phyloP scores from a whole-genome alignment of 2,329 filamentous ascomycete species.

The Phaeophleospora eucalypticola region DNA sequence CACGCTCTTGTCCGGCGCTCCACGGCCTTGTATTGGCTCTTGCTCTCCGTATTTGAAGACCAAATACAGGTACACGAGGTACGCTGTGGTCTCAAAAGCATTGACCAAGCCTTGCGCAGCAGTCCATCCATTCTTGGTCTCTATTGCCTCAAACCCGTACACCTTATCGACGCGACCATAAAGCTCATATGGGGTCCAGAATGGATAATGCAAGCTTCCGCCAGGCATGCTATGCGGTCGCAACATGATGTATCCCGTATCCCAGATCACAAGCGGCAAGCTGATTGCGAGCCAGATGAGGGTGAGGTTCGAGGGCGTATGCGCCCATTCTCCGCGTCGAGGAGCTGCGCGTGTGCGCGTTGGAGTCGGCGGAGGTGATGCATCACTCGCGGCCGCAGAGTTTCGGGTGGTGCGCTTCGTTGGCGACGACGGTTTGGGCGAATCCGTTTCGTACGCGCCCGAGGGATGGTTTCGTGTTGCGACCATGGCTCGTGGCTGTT shows the following conservation, averaged over 20 bases:
- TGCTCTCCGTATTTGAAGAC: slow-evolving; percentile 41
- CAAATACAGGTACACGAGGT: slow-evolving; percentile 58
- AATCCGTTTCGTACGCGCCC: slow-evolving; percentile 25
- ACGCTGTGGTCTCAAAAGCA: slow-evolving; percentile 62
- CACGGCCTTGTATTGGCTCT: slow-evolving; percentile 35
- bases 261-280: slow-evolving; percentile 76
- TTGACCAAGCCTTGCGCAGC: slow-evolving; percentile 70
- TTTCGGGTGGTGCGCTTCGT: slow-evolving; percentile 23
- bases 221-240: slow-evolving; percentile 80
- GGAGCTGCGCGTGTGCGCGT: slow-evolving; percentile 35
- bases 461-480: slow-evolving; percentile 54
- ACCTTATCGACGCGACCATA: slow-evolving; percentile 77
- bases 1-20: slow-evolving; percentile 38
- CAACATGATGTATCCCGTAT: slow-evolving; percentile 71
- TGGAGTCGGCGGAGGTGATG: slow-evolving; percentile 19
- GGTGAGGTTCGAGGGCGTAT: slow-evolving; percentile 57
- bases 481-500: slow-evolving; percentile 53
- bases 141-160: slow-evolving; percentile 72
- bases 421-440: slow-evolving; percentile 13
- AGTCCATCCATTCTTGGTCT: slow-evolving; percentile 68
- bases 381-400: slow-evolving; percentile 11
- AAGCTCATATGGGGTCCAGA: slow-evolving; percentile 74
- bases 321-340: slow-evolving; percentile 44
- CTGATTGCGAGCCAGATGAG: slow-evolving; percentile 71
- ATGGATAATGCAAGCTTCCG: slow-evolving; percentile 64